Conservation (phyloP, 441 rosid genomes). For the Caryocar brasiliense region DNA sequence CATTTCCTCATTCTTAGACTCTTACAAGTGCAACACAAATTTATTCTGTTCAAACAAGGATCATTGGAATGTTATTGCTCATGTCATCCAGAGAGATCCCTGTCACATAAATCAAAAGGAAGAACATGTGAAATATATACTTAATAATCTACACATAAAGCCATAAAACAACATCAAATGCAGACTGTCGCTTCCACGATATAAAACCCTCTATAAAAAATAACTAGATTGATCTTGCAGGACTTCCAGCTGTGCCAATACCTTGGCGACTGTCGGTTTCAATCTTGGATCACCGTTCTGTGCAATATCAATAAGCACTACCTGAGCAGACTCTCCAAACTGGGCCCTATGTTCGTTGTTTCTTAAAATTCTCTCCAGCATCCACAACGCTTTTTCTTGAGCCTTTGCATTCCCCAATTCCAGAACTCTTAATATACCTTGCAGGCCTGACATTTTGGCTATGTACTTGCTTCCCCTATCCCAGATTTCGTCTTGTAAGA, state of each 20-base stretch:
- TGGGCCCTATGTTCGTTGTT: slow-evolving; percentile 30
- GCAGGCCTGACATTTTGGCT: slow-evolving; percentile 25
- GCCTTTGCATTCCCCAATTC: slow-evolving; percentile 33
- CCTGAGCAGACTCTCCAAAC: slow-evolving; percentile 42
- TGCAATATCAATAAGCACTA: slow-evolving; percentile 46
- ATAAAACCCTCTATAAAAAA: slow-evolving; percentile 10
- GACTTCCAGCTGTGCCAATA: slow-evolving; percentile 51
- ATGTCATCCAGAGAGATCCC: too few species aligned
- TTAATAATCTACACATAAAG: too few species aligned
- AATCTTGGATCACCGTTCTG: slow-evolving; percentile 41
- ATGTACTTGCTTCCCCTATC: slow-evolving; percentile 47
- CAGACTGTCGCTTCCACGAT: not conserved
- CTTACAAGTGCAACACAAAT: too few species aligned
- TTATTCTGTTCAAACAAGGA: too few species aligned
- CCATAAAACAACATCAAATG: not conserved
- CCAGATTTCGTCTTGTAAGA: slow-evolving; percentile 43
- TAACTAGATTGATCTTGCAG: slow-evolving; percentile 52
- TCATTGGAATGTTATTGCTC: too few species aligned
- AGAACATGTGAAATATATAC: too few species aligned
- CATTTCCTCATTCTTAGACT: too few species aligned
- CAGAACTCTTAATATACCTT: slow-evolving; percentile 32
- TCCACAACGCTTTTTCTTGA: slow-evolving; percentile 50
- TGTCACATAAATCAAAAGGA: too few species aligned
- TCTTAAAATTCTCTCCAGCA: slow-evolving; percentile 44
- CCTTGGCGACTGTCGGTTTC: slow-evolving; percentile 31